Base-by-base conservation (phyloP, 73 alveolate species). In the Paramecium bursaria region DNA sequence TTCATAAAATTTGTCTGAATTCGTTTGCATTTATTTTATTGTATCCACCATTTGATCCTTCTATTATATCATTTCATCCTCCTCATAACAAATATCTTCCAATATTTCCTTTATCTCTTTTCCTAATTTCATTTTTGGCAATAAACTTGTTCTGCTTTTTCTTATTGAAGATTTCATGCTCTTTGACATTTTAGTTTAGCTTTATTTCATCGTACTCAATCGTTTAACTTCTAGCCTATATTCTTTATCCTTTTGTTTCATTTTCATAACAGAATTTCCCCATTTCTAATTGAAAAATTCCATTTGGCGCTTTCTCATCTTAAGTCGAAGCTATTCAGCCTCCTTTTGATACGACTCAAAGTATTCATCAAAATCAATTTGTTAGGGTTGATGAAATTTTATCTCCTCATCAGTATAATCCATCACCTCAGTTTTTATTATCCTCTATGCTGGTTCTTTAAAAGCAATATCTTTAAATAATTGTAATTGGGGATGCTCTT, bases 261-360 rank as follows among this genome's bases (percentile, higher is more conserved):
- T 67, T 42, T 67, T 67, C 0, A 67, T 57, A 39, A 67, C 50
- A n/a, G 82, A 67, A 11, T 67, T 67, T 7, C 82, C 82, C 82
- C 82, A 67, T 42, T 67, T 67, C 55, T 67, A 25, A 39, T 67
- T 67, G 6, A 67, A 67, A 42, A 67, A 67, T 33, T 31, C 55
- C 22, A 67, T 3, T 42, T 67, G 44, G 19, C 44, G 22, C 22
- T 67, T 57, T 67, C 55, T 39, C 2, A 67, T 33, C 44, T 57
- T 67, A 14, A 35, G 4, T 67, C 82, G 33, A 10, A 67, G 17
- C 44, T 67, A 25, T 6, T 67, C 82, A 11, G 82, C 82, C 19
- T 67, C 82, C 9, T 23, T 19, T 42, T 31, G 44, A 47, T 39
- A 67, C 0, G 27, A 15, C 19, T 67, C 55, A 67, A 39, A 67